phyloP scores from a whole-genome alignment of 345 rosid genomes.

The Populus davidiana region DNA sequence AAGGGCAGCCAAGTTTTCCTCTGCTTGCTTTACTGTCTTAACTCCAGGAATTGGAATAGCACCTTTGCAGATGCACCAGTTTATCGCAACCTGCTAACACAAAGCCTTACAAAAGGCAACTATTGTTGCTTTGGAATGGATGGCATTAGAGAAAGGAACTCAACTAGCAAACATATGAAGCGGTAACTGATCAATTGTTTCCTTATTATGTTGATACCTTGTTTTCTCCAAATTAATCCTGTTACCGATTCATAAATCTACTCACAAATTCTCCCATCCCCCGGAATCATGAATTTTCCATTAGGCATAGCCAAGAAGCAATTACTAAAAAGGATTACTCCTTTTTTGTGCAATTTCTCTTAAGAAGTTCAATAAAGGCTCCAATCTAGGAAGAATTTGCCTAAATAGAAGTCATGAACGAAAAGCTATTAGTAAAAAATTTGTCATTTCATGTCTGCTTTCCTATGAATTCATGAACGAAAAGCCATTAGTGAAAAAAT shows the following conservation, averaged over 20 bases:
- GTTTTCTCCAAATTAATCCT: background rate
- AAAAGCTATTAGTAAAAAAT: too few species aligned
- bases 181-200: background rate
- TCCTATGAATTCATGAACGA: too few species aligned
- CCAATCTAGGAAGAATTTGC: slow-evolving; percentile 82
- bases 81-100: slow-evolving; percentile 63
- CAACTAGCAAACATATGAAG: background rate
- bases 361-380: slow-evolving; percentile 52
- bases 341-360: slow-evolving; percentile 54
- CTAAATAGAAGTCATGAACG: slow-evolving; percentile 35
- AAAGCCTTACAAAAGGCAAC: background rate
- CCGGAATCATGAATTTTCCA: background rate
- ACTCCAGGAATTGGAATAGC: slow-evolving; percentile 88
- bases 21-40: slow-evolving; percentile 62
- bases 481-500: too few species aligned
- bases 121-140: background rate
- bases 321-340: slow-evolving; percentile 39
- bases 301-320: background rate
- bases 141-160: background rate
- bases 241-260: background rate
- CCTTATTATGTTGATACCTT: background rate
- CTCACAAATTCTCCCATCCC: background rate
- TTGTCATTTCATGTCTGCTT: too few species aligned
- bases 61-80: slow-evolving; percentile 92
- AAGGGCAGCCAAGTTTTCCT: slow-evolving; percentile 83